phyloP scores from a whole-genome alignment of 2,329 filamentous ascomycete species.

The Dothistroma septosporum region DNA sequence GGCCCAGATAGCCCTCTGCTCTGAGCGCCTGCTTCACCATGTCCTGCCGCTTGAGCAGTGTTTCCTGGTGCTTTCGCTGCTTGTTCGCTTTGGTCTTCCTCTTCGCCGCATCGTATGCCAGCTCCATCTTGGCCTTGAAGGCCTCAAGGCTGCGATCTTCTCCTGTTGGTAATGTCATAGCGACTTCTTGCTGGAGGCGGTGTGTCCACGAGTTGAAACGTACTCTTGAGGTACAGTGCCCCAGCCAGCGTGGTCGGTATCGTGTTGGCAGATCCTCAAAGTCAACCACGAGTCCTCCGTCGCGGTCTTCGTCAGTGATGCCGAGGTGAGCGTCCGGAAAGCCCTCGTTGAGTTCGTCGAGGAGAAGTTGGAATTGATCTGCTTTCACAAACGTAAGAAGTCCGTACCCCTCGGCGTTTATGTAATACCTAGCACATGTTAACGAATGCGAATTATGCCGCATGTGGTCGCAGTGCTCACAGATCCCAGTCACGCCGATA shows the following conservation, averaged over 20 bases:
- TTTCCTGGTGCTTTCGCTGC: constrained; percentile 31
- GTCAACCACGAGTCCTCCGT: constrained; percentile 55
- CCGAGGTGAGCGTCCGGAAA: constrained; percentile 52
- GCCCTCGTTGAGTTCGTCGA: constrained; percentile 59
- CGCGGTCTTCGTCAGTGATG: constrained; percentile 54
- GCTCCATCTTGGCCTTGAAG: constrained; percentile 55
- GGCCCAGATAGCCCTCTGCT: constrained; percentile 66
- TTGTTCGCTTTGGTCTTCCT: constrained; percentile 41
- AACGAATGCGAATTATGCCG: background rate
- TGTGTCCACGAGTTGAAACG: constrained; percentile 38
- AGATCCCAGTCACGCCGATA: constrained; percentile 67
- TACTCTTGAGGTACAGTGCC: constrained; percentile 49
- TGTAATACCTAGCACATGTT: constrained; percentile 27
- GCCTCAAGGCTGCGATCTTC: constrained; percentile 40
- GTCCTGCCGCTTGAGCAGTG: constrained; percentile 49
- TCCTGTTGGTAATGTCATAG: constrained; percentile 11
- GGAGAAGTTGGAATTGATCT: constrained; percentile 59
- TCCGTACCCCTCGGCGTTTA: constrained; percentile 36
- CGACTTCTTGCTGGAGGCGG: constrained; percentile 26
- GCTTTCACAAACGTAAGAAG: constrained; percentile 65
- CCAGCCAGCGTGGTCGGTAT: constrained; percentile 65
- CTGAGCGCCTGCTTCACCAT: constrained; percentile 58
- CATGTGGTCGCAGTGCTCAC: constrained; percentile 50
- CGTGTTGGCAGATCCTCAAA: constrained; percentile 63
- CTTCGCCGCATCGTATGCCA: constrained; percentile 49